phyloP scores from a whole-genome alignment of 176 grass and related monocot genomes.

The Guadua angustifolia region DNA sequence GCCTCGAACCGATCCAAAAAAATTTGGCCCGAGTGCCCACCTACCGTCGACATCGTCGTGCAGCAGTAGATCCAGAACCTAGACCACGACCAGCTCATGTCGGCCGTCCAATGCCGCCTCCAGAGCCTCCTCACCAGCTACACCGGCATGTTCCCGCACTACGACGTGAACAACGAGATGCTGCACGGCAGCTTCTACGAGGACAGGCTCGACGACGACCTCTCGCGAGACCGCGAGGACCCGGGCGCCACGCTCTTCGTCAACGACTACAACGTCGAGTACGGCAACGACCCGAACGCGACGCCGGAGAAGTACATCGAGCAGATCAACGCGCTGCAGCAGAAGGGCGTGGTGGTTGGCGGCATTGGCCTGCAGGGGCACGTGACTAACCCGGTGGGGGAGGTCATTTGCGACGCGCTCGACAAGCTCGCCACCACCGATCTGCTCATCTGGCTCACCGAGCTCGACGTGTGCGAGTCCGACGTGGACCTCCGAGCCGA shows the following conservation, averaged over 20 bases:
- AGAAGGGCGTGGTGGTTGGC: conserved; percentile 38
- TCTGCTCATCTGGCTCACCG: conserved; percentile 66
- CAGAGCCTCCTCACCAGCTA: conserved; percentile 51
- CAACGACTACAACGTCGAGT: conserved; percentile 72
- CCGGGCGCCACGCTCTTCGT: conserved; percentile 48
- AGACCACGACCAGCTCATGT: conserved; percentile 17
- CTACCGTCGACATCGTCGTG: conserved; percentile 53
- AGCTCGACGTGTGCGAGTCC: conserved; percentile 58
- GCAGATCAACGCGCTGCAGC: conserved; percentile 46
- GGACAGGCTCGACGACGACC: conserved; percentile 37
- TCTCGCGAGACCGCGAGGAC: conserved; percentile 35
- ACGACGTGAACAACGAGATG: conserved; percentile 78
- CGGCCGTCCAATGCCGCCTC: conserved; percentile 47
- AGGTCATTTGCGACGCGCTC: conserved; percentile 47
- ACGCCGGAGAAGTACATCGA: conserved; percentile 59
- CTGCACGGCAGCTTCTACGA: conserved; percentile 62
- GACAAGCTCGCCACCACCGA: conserved; percentile 40
- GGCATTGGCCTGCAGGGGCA: conserved; percentile 59
- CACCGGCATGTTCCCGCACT: conserved; percentile 48
- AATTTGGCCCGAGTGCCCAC: too few relatives aligned
- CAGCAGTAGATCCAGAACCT: conserved; percentile 64
- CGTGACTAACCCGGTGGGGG: conserved; percentile 47
- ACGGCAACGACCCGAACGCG: conserved; percentile 42
- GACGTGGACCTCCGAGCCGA: conserved; percentile 58
- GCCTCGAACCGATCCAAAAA: too few relatives aligned